Evolutionary conservation across 228 moss, liverwort and hornwort species (phyloP).

Genomic region (Sphagnum fallax): DNA sequence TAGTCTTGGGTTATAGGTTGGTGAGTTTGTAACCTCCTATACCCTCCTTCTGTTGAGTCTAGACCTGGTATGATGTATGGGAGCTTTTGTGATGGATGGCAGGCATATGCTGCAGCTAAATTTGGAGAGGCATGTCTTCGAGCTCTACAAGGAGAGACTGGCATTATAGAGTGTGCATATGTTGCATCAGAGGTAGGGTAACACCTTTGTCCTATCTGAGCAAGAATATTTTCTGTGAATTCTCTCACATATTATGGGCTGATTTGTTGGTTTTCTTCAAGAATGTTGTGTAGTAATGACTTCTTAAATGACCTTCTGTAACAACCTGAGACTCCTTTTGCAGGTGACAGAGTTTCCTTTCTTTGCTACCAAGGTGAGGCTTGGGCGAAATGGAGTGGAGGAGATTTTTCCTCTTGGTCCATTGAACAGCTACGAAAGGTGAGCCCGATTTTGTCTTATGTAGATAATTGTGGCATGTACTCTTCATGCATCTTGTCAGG

Average conservation of each 20-base stretch:
- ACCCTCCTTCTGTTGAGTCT: too few relatives aligned
- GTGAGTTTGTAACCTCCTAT: too few relatives aligned
- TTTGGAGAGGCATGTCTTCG: conserved; percentile 76
- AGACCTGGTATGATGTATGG: too few relatives aligned
- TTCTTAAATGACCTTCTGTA: neutral
- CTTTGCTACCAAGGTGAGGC: conserved; percentile 88
- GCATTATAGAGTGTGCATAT: conserved; percentile 77
- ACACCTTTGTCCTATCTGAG: neutral
- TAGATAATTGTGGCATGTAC: neutral
- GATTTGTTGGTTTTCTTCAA: neutral
- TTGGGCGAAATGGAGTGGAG: conserved; percentile 79
- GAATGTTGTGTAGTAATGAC: neutral
- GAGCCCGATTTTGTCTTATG: neutral
- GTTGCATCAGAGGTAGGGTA: conserved; percentile 67
- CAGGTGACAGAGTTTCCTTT: conserved; percentile 94
- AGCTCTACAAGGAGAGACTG: conserved; percentile 76
- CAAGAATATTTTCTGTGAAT: neutral
- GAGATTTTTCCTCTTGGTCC: conserved; percentile 85
- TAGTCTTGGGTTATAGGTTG: too few relatives aligned
- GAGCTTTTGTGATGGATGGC: conserved; percentile 1
- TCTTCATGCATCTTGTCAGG: neutral
- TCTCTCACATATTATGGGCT: neutral
- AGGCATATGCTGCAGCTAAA: conserved; percentile 99
- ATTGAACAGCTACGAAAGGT: conserved; percentile 80
- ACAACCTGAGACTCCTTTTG: neutral